Conservation (phyloP, 2,329 filamentous ascomycete genomes). For the Didymella sp. region DNA sequence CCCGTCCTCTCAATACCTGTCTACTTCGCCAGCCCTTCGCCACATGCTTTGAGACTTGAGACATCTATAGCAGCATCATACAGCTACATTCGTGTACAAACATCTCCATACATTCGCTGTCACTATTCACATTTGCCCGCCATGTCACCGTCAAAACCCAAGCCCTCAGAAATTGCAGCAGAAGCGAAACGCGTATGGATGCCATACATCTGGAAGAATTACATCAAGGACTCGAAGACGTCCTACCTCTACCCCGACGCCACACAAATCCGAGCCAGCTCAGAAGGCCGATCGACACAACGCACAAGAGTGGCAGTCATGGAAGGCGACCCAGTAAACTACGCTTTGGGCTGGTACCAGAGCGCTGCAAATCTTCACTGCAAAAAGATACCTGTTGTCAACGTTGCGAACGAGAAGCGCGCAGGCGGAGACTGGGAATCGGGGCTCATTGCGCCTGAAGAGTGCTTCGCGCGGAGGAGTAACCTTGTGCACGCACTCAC, state of each 20-base stretch:
- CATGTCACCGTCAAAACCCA: slow-evolving; percentile 67
- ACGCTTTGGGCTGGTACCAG: slow-evolving; percentile 66
- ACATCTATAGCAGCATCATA: slow-evolving; percentile 8
- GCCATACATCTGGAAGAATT: slow-evolving; percentile 65
- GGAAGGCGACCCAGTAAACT: slow-evolving; percentile 55
- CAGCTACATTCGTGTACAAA: slow-evolving; percentile 4
- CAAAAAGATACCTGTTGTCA: slow-evolving; percentile 68
- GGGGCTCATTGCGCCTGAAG: slow-evolving; percentile 68
- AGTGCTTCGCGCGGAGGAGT: slow-evolving; percentile 76
- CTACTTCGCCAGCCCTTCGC: slow-evolving; percentile 1
- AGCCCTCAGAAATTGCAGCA: slow-evolving; percentile 72
- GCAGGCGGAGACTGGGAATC: slow-evolving; percentile 83
- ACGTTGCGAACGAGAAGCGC: slow-evolving; percentile 76
- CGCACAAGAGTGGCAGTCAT: slow-evolving; percentile 54
- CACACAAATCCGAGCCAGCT: slow-evolving; percentile 52
- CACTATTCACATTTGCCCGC: slow-evolving; percentile 10
- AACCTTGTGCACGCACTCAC: slow-evolving; percentile 73
- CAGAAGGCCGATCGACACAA: slow-evolving; percentile 53
- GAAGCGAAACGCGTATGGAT: slow-evolving; percentile 76
- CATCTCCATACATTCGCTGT: slow-evolving; percentile 5
- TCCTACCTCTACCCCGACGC: slow-evolving; percentile 64
- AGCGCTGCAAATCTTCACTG: slow-evolving; percentile 34
- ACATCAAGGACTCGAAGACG: slow-evolving; percentile 62
- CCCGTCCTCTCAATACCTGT: not conserved
- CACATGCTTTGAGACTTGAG: slow-evolving; percentile 17